Evolutionary conservation across 306 rosid species (phyloP), one percentile per base, ranked within the genome.

Genomic region (Acacia acuminata): DNA sequence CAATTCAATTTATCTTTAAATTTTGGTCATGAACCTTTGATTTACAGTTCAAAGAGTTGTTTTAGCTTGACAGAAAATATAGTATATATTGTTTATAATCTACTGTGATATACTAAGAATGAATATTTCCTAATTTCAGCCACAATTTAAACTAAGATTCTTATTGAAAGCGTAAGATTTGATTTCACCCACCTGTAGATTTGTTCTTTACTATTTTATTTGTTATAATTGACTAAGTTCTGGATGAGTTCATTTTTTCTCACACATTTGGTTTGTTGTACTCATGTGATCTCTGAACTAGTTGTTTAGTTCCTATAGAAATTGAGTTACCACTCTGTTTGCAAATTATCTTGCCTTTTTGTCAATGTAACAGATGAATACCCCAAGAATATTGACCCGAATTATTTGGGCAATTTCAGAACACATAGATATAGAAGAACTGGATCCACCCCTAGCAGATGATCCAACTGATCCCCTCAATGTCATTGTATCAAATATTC

Each of bases 391-490:
- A 27, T 27, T 27, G 27, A 1, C 27, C 27, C 27, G 27, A 27
- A 0, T 27, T 27, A 1, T 27, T 27, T 27, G 27, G 27, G 27
- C 27, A 27, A 27, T 27, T 27, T 27, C 27, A 27, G 27, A 96
- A 88, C 99, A 96, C 86, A 94, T 94, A 74, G 97, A 96, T 85
- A 89, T 96, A 73, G 98, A 92, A 85, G 99, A 98, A 77, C 80
- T 96, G 90, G 99, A 96, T 83, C 99, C 99, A 44, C 99, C 94
- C 81, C 92, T 96, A 75, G 97, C 98, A 69, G 99, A 96, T 22
- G 99, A 96, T 81, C 99, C 99, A n/a, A 94, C 87, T 77, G 99
- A 96, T 77, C 91, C 97, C 27, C 27, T 1, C 27, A 27, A 27
- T 27, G 27, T 27, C n/a, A n/a, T n/a, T n/a, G 27, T 27, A 27